Base-by-base conservation (phyloP, 768 basidiomycete species). In the Pleurotus cornucopiae region DNA sequence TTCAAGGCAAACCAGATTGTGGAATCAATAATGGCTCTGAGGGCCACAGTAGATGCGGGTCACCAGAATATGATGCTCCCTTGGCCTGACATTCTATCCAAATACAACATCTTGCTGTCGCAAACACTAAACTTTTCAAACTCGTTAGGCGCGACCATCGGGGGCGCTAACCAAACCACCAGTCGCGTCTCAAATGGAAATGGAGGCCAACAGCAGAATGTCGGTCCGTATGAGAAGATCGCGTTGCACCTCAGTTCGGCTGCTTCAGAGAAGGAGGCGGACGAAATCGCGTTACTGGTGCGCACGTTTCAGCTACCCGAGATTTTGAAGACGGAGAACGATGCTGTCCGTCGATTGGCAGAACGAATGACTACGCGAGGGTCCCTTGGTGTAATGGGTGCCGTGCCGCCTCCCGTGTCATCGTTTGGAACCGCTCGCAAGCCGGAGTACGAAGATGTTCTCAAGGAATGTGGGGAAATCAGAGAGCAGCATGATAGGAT, bases 61-160 rank as follows among this genome's bases (percentile, higher is more conserved):
- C 76, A 82, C 38, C 77, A 75, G 44, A 72, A 71, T 38, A 74
- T 66, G n/a, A 90, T 91, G 84, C 84, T 86, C 2, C 70, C 88
- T 6, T 93, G 91, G 91, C 91, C 91, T 2, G 91, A 93, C 64
- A 82, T 94, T 54, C 77, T 93, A 54, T 84, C 86, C 12, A 92
- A 91, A 74, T 93, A 92, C 80, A 91, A 86, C 62, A 79, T 90
- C 60, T 78, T 94, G 23, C 79, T 93, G 55, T 89, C 89, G 0
- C 91, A 93, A 63, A 89, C 89, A 0, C 88, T 89, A 65, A 87
- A 78, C 61, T 84, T 94, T 62, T 86, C 85, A 44, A 82, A 77
- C 51, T 80, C 84, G 0, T 78, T 91, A 41, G 71, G 80, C 14
- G 69, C 75, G 55, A 68, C 74, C 47, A 58, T 73, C 38, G 71